A percentile compares a stretch with the other conserved stretches of the same genome.
phyloP scores from a whole-genome alignment of 2,329 filamentous ascomycete genomes.

The Cladobotryum protrusum region DNA sequence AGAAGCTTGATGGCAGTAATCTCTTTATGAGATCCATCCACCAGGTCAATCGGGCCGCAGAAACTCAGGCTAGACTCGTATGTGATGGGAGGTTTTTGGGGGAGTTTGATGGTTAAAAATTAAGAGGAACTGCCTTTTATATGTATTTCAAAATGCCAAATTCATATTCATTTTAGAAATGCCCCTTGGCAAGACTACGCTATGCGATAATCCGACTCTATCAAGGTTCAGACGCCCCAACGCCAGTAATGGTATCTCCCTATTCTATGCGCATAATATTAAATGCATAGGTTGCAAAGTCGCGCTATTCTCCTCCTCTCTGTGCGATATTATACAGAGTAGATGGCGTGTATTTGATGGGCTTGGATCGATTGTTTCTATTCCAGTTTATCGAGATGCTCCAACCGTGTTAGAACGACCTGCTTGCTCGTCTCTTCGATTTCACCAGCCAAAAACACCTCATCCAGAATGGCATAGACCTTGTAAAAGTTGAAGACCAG shows the following conservation, averaged over 20 bases:
- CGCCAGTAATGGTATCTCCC: conserved; percentile 1
- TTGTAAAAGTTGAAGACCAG: conserved; percentile 77
- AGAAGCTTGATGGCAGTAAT: neutral
- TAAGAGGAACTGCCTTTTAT: no score
- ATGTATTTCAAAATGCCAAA: neutral
- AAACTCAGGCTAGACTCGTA: neutral
- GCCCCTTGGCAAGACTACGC: neutral
- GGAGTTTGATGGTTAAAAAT: no score
- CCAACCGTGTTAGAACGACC: conserved; percentile 86
- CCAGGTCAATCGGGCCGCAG: neutral
- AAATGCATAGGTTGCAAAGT: conserved; percentile 8
- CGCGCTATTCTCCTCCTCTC: neutral
- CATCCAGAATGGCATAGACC: conserved; percentile 96
- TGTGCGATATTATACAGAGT: no score
- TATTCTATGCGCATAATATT: neutral
- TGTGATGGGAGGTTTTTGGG: no score
- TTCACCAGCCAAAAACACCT: conserved; percentile 95
- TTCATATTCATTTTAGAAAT: neutral
- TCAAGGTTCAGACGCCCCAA: conserved; percentile 5
- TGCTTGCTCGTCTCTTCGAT: conserved; percentile 99
- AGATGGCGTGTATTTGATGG: no score
- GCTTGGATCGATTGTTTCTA: conserved; percentile 33
- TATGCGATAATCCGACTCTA: neutral
- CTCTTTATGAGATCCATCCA: neutral
- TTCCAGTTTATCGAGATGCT: conserved; percentile 95